Percentiles rank a stretch among this genome's conserved stretches.
Evolutionary conservation across 345 rosid genomes (phyloP).

Genomic region (Eucalyptus tenuipes): DNA sequence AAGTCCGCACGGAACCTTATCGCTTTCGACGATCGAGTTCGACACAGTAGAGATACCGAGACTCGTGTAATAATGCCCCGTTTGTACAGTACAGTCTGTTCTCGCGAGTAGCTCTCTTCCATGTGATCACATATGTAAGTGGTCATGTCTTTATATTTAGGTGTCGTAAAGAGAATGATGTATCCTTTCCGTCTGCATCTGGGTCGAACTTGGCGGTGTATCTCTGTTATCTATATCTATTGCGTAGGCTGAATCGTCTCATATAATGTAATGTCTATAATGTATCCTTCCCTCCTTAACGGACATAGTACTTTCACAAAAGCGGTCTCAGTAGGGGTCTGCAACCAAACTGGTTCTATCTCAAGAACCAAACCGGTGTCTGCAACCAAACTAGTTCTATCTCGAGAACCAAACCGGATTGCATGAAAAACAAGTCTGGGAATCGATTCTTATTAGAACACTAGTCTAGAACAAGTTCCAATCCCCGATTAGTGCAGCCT

Average conservation of each 20-base stretch:
- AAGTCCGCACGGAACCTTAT: not conserved
- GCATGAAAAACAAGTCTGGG: too few species aligned
- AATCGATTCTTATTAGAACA: too few species aligned
- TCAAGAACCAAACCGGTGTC: too few species aligned
- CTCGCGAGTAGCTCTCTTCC: not conserved
- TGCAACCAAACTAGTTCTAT: too few species aligned
- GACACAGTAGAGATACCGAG: not conserved
- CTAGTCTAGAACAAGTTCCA: too few species aligned
- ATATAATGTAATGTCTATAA: too few species aligned
- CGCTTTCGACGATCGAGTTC: not conserved
- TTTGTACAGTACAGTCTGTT: not conserved
- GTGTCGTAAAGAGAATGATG: not conserved
- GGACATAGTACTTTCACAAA: too few species aligned
- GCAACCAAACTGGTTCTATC: too few species aligned
- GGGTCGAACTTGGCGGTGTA: not conserved
- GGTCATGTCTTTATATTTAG: not conserved
- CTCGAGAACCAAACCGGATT: fast-evolving
- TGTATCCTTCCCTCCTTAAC: too few species aligned
- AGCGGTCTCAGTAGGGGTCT: too few species aligned
- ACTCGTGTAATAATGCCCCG: not conserved
- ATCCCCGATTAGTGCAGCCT: too few species aligned
- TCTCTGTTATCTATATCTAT: not conserved
- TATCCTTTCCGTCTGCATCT: not conserved
- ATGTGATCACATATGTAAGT: not conserved
- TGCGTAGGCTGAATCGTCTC: not conserved